Evolutionary conservation across 805 yeast genomes (phyloP).

Genomic region (Saccharomyces jurei): DNA sequence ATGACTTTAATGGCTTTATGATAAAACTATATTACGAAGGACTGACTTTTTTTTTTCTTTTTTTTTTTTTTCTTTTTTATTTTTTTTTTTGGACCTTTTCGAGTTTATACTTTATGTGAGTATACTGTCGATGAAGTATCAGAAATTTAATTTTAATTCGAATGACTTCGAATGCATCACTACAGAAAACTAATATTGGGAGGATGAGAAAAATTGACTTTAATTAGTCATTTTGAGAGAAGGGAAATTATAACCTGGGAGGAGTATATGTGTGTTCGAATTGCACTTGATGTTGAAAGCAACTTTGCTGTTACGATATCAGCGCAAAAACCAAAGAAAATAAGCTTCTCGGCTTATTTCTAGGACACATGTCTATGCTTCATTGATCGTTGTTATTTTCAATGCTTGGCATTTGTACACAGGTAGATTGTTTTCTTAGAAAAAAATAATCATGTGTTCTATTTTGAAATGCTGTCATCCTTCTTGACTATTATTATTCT

Average conservation of each 20-base stretch:
- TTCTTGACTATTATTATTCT: neutral
- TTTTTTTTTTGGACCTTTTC: neutral
- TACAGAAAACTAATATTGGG: neutral
- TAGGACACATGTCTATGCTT: neutral
- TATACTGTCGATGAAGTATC: neutral
- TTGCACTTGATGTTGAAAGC: neutral
- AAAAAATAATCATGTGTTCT: neutral
- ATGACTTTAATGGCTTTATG: neutral
- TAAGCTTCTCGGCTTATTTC: neutral
- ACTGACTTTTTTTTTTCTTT: neutral
- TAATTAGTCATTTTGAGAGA: neutral
- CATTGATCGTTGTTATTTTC: neutral
- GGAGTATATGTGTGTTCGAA: neutral
- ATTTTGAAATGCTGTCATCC: neutral
- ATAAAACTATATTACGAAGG: neutral
- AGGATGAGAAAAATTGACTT: neutral
- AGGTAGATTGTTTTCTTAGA: neutral
- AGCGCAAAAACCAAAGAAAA: neutral
- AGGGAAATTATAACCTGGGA: neutral
- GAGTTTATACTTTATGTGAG: neutral
- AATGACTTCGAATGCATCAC: neutral
- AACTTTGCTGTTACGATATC: neutral
- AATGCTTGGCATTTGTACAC: neutral
- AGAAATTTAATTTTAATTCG: neutral
- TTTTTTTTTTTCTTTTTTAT: conserved; percentile 9